Base-by-base conservation (phyloP, 192 early-diverging fungal species). In the Funneliformis geosporum region DNA sequence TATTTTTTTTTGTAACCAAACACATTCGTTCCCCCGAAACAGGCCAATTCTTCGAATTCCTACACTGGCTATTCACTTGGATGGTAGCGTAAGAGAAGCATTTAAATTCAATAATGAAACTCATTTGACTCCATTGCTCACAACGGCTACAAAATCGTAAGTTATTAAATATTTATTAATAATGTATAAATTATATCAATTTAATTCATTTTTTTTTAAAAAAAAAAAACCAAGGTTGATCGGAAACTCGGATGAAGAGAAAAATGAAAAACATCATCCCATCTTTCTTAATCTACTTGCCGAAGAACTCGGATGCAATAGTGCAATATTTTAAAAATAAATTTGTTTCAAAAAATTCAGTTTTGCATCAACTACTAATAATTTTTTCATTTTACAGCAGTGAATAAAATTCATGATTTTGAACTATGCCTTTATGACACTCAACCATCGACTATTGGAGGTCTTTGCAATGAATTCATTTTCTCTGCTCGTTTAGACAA, bases 401-500 rank as follows among this genome's bases (percentile, higher is more conserved):
- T 90, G 89, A 85, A 81, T 59, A 18, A 74, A 66, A 96, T 99
- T 75, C 84, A 90, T 44, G 98, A 99, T 86, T 97, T 99, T 88
- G 98, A 99, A 83, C 89, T 99, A 39, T 97, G 96, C 83, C 88
- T 99, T 59, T 99, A 94, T 81, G 98, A 99, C 83, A 97, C 95
- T 27, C 95, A 99, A 74, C 89, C 92, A 70, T 91, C 97, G 18
- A 84, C 90, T 21, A 92, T 99, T 65, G 98, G 98, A 73, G 98
- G 98, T 8, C 89, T 92, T 40, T 88, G 90, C 86, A 89, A 96
- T 73, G 97, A 99, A 87, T 99, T 95, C 75, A 93, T 99, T 77
- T 96, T 95, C 82, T 95, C 97, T 2, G 88, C 95, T 42, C 93
- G 98, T 28, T 86, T 97, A 64, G 98, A 99, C 85, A 99, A 99